Percentiles rank a stretch among this genome's conserved stretches.
Conservation (phyloP, 2,329 filamentous ascomycete species). For the Calonectria pseudoturangicola region DNA sequence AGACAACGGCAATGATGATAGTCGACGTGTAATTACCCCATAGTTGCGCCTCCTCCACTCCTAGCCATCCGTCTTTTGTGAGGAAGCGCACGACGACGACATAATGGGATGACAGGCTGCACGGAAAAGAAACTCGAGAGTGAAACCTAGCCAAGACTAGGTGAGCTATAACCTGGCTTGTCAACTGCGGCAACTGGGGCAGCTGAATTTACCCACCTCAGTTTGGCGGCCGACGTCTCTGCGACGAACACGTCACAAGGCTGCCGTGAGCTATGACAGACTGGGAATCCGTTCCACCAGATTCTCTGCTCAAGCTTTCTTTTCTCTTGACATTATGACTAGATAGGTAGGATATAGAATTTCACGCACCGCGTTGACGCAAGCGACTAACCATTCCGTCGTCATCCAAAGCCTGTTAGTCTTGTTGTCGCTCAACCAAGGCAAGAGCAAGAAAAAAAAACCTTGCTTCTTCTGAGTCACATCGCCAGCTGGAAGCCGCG, state of each 20-base stretch:
- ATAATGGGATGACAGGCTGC: slow-evolving; percentile 16
- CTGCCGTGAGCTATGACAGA: slow-evolving; percentile 31
- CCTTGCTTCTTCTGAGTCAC: slow-evolving; percentile 30
- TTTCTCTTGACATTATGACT: slow-evolving; percentile 28
- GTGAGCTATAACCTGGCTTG: slow-evolving; percentile 30
- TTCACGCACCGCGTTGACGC: background rate
- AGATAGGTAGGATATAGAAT: slow-evolving; percentile 18
- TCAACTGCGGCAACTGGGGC: slow-evolving; percentile 18
- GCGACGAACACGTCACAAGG: slow-evolving; percentile 51
- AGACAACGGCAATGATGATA: slow-evolving; percentile 22
- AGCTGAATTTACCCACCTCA: slow-evolving; percentile 34
- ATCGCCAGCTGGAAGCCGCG: slow-evolving; percentile 18
- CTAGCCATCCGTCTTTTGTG: slow-evolving; percentile 19
- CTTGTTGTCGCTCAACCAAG: slow-evolving; percentile 25
- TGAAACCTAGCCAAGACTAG: slow-evolving; percentile 32
- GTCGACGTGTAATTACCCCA: slow-evolving; percentile 20
- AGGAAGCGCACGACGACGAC: slow-evolving; percentile 7
- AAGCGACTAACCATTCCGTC: slow-evolving; percentile 7
- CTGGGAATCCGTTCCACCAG: slow-evolving; percentile 6
- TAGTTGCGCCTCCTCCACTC: slow-evolving; percentile 23
- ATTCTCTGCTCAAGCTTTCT: slow-evolving; percentile 28
- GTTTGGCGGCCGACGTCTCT: slow-evolving; percentile 38
- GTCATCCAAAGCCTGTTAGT: slow-evolving; percentile 5
- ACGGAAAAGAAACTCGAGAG: slow-evolving; percentile 19
- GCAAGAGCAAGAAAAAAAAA: slow-evolving; percentile 21